Evolutionary conservation across 169 alveolate species (phyloP), one percentile per base, ranked within the genome.

Genomic region (Cyclospora cayetanensis): DNA sequence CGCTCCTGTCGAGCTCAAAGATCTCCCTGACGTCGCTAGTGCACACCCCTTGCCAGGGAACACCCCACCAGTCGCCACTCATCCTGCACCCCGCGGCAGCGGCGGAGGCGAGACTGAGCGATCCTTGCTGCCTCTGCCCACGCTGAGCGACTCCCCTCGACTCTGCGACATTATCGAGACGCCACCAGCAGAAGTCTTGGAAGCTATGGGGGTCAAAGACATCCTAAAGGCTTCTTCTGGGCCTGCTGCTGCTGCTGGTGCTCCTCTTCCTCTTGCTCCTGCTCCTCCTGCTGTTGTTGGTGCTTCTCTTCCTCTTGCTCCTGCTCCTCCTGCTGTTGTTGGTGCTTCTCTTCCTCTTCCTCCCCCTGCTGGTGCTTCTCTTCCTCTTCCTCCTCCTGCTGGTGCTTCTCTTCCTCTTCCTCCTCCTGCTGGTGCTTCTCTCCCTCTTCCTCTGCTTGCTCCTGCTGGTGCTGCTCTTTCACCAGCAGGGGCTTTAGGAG

Each of bases 81-180:
- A n/a, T n/a, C n/a, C n/a, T n/a, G n/a, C n/a, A n/a, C n/a, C n/a
- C n/a, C n/a, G n/a, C n/a, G n/a, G n/a, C n/a, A n/a, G n/a, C n/a
- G n/a, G n/a, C n/a, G n/a, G n/a, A n/a, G n/a, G n/a, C n/a, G n/a
- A n/a, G n/a, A n/a, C n/a, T n/a, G n/a, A n/a, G n/a, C n/a, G 70
- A 34, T 46, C 74, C 2, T 41, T 52, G 4, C 37, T 80, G 37
- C 89, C 74, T 12, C 39, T 52, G 46, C 55, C 53, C 7, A 39
- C 89, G n/a, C 74, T 80, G 35, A 63, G 74, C 1, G 89, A 80
- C 66, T 80, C 89, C 18, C 89, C 89, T 27, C 70, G 89, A 1
- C 89, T 80, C 53, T 80, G 74, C 25, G 89, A 80, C 41, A 80
- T 80, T 22, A 52, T 80, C 1, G 89, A 80, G 52, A 53, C 89